These are phyloP conservation scores for Sordariomycetes sp. DNA, from an alignment of 2,329 filamentous ascomycete genomes.

Conservation along the genomic window DNA sequence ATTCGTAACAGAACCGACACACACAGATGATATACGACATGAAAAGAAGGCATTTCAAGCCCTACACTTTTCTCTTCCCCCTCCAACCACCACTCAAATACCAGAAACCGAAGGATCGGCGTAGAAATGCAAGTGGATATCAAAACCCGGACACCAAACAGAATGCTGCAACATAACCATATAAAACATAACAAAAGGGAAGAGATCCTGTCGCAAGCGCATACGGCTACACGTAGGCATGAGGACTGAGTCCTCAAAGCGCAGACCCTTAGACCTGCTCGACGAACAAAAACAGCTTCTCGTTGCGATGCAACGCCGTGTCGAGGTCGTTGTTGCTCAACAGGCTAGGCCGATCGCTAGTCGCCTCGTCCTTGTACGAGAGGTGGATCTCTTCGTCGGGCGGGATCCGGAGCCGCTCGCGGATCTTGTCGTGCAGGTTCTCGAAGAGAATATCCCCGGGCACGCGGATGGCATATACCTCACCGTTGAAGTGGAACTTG, in stretches of 20 bases:
- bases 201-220: too few relatives aligned
- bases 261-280: slow-evolving; percentile 28
- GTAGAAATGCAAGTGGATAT: slow-evolving; percentile 3
- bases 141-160: neutral
- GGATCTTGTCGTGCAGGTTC: slow-evolving; percentile 72
- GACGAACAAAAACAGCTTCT: slow-evolving; percentile 72
- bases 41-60: neutral
- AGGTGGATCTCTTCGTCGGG: slow-evolving; percentile 59
- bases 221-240: neutral
- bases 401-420: slow-evolving; percentile 66
- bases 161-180: neutral
- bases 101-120: slow-evolving; percentile 1
- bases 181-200: neutral
- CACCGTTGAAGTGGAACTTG: slow-evolving; percentile 87
- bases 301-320: slow-evolving; percentile 67
- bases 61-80: neutral
- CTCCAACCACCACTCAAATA: neutral
- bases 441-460: slow-evolving; percentile 66
- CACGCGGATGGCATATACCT: slow-evolving; percentile 83
- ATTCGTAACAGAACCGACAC: neutral
- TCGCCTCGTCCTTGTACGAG: slow-evolving; percentile 75
- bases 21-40: slow-evolving; percentile 3
- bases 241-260: neutral
- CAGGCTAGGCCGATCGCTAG: slow-evolving; percentile 60
- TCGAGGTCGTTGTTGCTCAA: slow-evolving; percentile 72